Conservation (phyloP, 345 rosid genomes). For the Punica granatum region DNA sequence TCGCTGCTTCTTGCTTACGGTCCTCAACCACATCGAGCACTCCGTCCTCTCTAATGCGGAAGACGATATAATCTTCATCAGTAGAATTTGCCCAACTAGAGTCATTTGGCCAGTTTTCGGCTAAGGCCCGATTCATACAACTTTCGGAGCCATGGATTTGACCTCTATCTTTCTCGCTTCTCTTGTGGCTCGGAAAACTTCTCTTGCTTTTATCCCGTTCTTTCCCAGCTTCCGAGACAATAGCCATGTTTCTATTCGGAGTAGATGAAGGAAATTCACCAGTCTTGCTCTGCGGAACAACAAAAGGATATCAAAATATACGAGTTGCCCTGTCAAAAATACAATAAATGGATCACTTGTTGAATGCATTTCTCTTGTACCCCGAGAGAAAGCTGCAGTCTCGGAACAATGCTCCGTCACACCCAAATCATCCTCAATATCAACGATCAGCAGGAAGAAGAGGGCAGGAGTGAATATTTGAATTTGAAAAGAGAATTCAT, state of each 20-base stretch:
- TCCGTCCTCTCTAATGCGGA: slow-evolving; percentile 58
- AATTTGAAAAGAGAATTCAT: slow-evolving; percentile 39
- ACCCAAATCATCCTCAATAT: not conserved
- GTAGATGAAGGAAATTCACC: not conserved
- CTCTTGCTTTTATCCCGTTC: not conserved
- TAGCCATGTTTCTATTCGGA: not conserved
- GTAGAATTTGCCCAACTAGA: not conserved
- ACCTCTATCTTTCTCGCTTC: not conserved
- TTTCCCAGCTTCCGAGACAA: not conserved
- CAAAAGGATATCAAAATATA: not conserved
- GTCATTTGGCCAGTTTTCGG: not conserved
- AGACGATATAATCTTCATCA: slow-evolving; percentile 43
- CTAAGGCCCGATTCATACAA: not conserved
- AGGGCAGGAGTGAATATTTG: slow-evolving; percentile 17
- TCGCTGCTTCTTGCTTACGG: slow-evolving; percentile 22
- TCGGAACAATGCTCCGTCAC: not conserved
- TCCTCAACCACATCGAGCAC: slow-evolving; percentile 48
- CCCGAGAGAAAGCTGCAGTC: not conserved
- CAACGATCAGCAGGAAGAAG: not conserved
- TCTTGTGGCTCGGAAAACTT: not conserved
- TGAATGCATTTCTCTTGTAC: not conserved
- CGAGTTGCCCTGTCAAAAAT: not conserved
- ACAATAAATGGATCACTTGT: too few species aligned
- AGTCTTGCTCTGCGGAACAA: slow-evolving; percentile 27
- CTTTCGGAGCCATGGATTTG: not conserved